These are phyloP conservation scores for Pyrus communis DNA, from an alignment of 306 rosid species.

Conservation along the genomic window DNA sequence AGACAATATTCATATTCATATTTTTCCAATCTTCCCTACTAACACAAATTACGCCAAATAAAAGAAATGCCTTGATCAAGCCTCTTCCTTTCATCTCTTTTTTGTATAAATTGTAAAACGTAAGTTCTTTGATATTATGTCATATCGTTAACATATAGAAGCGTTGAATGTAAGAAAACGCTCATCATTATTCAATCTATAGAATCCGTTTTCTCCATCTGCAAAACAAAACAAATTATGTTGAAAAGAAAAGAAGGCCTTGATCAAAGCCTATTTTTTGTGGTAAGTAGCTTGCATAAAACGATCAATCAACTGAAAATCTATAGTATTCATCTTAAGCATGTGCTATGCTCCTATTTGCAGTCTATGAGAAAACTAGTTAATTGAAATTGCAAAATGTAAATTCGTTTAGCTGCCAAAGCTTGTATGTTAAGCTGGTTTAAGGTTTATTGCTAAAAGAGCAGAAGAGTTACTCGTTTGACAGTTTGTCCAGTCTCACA, in stretches of 20 bases:
- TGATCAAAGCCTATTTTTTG: not conserved
- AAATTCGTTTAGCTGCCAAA: not conserved
- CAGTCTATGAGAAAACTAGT: not conserved
- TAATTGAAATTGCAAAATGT: not conserved
- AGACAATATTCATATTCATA: no score
- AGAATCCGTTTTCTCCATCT: not conserved
- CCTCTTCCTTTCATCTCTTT: no score
- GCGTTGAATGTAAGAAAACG: not conserved
- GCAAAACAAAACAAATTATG: not conserved
- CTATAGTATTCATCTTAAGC: not conserved
- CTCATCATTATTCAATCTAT: not conserved
- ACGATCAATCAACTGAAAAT: not conserved
- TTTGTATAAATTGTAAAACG: no score
- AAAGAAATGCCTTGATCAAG: no score
- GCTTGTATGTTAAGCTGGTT: not conserved
- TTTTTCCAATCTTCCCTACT: not conserved
- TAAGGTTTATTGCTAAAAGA: conserved; percentile 4
- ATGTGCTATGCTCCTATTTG: not conserved
- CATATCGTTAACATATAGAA: not conserved
- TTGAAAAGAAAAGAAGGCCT: not conserved
- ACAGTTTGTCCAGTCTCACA: conserved; percentile 78
- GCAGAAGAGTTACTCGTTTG: conserved; percentile 49
- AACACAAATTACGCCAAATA: not conserved
- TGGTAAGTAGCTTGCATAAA: not conserved
- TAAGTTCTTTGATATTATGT: no score